phyloP scores from a whole-genome alignment of 345 rosid genomes.

The Eucalyptus sp. region DNA sequence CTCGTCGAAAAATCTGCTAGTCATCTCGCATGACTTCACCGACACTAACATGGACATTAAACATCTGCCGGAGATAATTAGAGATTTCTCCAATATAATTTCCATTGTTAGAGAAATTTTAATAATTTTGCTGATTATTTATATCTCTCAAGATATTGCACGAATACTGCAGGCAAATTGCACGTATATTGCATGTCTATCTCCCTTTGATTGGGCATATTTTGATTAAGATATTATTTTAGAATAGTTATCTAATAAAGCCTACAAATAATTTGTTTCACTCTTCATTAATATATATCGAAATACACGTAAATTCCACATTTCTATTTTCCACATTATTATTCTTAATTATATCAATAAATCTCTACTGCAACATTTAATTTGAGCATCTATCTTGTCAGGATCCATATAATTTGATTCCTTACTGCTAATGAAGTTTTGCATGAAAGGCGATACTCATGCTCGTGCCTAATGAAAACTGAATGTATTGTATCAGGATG shows the following conservation, averaged over 20 bases:
- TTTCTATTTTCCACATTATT: not conserved
- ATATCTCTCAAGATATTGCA: not conserved
- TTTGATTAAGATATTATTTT: not conserved
- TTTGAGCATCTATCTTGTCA: not conserved
- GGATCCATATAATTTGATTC: not conserved
- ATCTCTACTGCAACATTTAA: not conserved
- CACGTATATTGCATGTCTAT: fast-evolving
- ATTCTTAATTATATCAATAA: not conserved
- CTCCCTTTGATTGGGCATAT: not conserved
- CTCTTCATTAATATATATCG: not conserved
- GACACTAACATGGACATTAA: not conserved
- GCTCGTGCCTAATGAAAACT: not conserved
- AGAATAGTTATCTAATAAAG: too few species aligned
- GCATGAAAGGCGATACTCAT: not conserved
- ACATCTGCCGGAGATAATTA: not conserved
- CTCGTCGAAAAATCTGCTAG: fast-evolving
- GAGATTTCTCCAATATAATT: not conserved
- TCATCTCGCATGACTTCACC: too few species aligned
- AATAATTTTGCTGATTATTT: not conserved
- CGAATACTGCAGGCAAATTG: too few species aligned
- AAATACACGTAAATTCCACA: too few species aligned
- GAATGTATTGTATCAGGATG: slow-evolving; percentile 35
- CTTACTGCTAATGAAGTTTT: not conserved
- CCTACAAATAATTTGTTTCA: not conserved
- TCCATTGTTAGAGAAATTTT: not conserved